A percentile compares a stretch with the other conserved stretches of the same genome.
These are phyloP conservation scores for Solanum paucissectum DNA, from an alignment of 257 asterid species.

Conservation along the genomic window DNA sequence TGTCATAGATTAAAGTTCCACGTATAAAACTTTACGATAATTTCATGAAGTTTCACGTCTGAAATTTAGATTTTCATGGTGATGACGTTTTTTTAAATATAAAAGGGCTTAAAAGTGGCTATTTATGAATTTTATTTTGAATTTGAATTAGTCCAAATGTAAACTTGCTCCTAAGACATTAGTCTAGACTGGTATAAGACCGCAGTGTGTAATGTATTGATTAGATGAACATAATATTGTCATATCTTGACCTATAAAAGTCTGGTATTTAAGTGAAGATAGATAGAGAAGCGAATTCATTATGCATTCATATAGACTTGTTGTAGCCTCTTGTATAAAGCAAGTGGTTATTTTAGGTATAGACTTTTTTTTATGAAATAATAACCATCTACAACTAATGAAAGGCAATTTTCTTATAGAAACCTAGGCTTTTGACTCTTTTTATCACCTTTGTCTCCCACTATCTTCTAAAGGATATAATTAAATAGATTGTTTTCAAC, in stretches of 20 bases:
- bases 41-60: not conserved
- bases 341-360: not conserved
- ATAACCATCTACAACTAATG: not conserved
- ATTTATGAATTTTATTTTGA: not conserved
- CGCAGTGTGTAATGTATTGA: not conserved
- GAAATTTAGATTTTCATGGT: not conserved
- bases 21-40: not conserved
- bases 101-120: not conserved
- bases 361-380: not conserved
- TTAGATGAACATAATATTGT: not conserved
- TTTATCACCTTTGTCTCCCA: constrained; percentile 4
- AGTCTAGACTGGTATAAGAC: not conserved
- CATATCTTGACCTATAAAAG: not conserved
- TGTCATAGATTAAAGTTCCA: not conserved
- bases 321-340: not conserved
- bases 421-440: not conserved
- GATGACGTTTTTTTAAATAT: not conserved
- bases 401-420: not conserved
- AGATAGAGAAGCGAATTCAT: not conserved
- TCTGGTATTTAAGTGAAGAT: not conserved
- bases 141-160: not conserved
- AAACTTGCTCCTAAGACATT: not conserved
- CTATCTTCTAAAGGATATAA: not conserved
- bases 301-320: not conserved
- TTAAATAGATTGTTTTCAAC: not conserved